Evolutionary conservation across 2,329 filamentous ascomycete species (phyloP).

Genomic region (Myriangium duriaei): DNA sequence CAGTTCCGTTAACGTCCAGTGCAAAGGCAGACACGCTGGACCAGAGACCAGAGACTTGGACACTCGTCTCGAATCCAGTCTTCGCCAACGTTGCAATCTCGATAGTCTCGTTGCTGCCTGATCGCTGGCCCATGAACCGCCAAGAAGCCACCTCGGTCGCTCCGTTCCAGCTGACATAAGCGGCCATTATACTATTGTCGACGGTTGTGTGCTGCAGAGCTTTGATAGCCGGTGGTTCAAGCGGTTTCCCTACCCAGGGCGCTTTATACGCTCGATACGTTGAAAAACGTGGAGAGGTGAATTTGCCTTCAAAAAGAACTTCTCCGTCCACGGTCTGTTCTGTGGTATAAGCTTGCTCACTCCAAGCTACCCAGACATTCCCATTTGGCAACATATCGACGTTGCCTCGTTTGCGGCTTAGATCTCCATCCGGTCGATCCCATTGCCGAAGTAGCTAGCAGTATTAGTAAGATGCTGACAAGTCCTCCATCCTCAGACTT

Average conservation of each 20-base stretch:
- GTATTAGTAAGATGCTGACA: too few species aligned
- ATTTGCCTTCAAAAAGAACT: constrained; percentile 23
- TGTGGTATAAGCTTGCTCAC: constrained; percentile 22
- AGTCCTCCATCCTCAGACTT: too few species aligned
- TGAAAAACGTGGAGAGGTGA: constrained; percentile 21
- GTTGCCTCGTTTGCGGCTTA: constrained; percentile 23
- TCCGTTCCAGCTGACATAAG: constrained; percentile 26
- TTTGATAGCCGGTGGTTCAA: constrained; percentile 18
- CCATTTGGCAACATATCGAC: constrained; percentile 23
- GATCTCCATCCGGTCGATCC: constrained; percentile 21
- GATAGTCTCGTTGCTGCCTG: not conserved
- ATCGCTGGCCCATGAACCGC: constrained; percentile 20
- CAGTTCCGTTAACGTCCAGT: not conserved
- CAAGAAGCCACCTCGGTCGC: constrained; percentile 27
- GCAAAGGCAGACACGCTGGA: not conserved
- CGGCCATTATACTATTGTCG: constrained; percentile 18
- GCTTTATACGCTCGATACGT: constrained; percentile 30
- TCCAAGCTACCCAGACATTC: constrained; percentile 27
- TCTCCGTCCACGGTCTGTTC: constrained; percentile 22
- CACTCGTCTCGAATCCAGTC: constrained; percentile 10
- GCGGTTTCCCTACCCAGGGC: constrained; percentile 21
- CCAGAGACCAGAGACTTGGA: not conserved
- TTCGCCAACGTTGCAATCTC: constrained; percentile 1
- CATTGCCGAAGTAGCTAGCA: constrained; percentile 14
- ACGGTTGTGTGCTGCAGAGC: constrained; percentile 20